Base-by-base conservation (phyloP, 805 yeast genomes). In the Wickerhamomyces ciferrii region DNA sequence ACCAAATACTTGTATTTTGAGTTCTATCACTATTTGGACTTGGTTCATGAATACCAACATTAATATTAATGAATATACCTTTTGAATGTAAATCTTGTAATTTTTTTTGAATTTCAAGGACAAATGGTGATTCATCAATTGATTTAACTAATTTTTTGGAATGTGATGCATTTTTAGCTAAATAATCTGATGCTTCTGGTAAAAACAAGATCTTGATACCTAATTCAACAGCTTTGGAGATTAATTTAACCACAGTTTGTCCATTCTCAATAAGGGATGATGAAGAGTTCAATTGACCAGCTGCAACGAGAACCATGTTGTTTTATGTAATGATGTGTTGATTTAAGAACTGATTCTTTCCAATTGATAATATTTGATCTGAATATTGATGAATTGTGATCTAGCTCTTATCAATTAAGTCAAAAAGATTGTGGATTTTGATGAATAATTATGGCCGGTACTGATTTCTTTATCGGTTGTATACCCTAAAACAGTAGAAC, bases 121-220 rank as follows among this genome's bases (percentile, higher is more conserved):
- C 69, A 70, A 53, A 66, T 41, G 68, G 62, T 15, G 75, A 63
- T 42, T 68, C 59, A 2, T 68, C 65, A 24, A 74, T 69, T 14
- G 75, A 48, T 37, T 70, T 59, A 0, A 84, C 89, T n/a, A 92
- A 66, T 24, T 68, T 53, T 44, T 72, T 70, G 1, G 95, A 82
- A 53, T 88, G 91, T 1, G 56, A 62, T 2, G 91, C 83, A 58
- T 79, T 79, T 44, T 79, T 71, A 5, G 96, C 83, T 36, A 92
- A 74, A 62, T 89, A 92, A 62, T 92, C 98, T 5, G 94, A 76
- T 0, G 98, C 98, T 62, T 92, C 99, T 2, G 98, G 98, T 40
- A 92, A 74, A 59, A 94, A 89, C 5, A 94, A 69, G 3, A 88
- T 79, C 51, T 75, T 71, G 14, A 85, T 90, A 4, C 83, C 76